Percentiles rank a stretch among this genome's conserved stretches.
Conservation (phyloP, 306 rosid genomes). For the Aeschynomene evenia region DNA sequence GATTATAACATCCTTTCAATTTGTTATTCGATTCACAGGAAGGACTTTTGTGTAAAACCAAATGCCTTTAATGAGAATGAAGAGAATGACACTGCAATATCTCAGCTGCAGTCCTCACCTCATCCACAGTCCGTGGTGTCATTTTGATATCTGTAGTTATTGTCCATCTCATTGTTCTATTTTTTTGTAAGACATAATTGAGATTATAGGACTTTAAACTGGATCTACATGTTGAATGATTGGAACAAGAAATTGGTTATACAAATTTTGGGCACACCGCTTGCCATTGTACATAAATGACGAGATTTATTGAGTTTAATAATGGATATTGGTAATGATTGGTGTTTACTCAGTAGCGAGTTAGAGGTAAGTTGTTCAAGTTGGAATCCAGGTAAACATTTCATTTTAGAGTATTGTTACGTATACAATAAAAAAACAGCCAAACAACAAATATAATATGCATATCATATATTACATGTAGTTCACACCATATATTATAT, state of each 20-base stretch:
- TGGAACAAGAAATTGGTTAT: constrained; percentile 28
- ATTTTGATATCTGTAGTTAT: constrained; percentile 39
- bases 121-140: constrained; percentile 69
- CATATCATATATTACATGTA: too few species aligned
- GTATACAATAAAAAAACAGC: too few species aligned
- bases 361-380: constrained; percentile 3
- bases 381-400: background rate
- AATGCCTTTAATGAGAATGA: constrained; percentile 64
- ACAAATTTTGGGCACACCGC: constrained; percentile 32
- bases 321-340: constrained; percentile 3
- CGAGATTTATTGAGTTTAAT: constrained; percentile 15
- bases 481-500: too few species aligned
- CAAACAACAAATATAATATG: too few species aligned
- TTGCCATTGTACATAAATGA: constrained; percentile 38
- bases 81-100: constrained; percentile 72
- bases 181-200: constrained; percentile 14
- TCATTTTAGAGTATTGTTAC: too few species aligned
- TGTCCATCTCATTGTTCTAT: constrained; percentile 7
- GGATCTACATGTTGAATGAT: constrained; percentile 25
- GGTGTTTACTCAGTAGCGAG: background rate
- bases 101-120: constrained; percentile 61
- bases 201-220: background rate
- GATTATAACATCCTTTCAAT: background rate
- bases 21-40: constrained; percentile 51
- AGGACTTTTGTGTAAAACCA: constrained; percentile 50